Base-by-base conservation (phyloP, 2,329 filamentous ascomycete species). In the Parastagonospora nodorum region DNA sequence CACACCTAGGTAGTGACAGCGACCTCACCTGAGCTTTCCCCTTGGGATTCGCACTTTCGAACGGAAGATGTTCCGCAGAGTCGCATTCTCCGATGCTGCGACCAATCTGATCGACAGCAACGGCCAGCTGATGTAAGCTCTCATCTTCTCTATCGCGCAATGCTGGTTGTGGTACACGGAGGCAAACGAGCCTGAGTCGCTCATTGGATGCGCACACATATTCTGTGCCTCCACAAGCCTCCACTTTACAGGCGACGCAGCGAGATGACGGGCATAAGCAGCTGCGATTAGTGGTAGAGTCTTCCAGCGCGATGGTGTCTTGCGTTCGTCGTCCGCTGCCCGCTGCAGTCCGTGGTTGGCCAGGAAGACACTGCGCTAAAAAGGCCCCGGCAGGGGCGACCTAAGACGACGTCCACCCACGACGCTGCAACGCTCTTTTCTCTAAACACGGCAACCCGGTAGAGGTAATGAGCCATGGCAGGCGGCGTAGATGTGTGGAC, bases 191-290 rank as follows among this genome's bases (percentile, higher is more conserved):
- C 47, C 42, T 42, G 30, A 39, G 42, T 38, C 41, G 50, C 60
- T 58, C 58, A 68, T 69, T 71, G 67, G 66, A 14, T 27, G 30
- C 29, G 45, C 50, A 15, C 32, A 33, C 39, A 16, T 24, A 30
- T 53, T 40, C 48, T 48, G 48, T 37, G 44, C 45, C 30, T 33
- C 55, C 47, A 51, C 51, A 51, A 35, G 39, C 40, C 11, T 32
- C 51, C 45, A 51, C 51, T 14, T 31, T 49, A 42, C 27, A 41
- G 43, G 46, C 42, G 16, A 41, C 36, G 50, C 61, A 60, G 61
- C 57, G 59, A 70, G 60, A 72, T 69, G 66, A 70, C 59, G 58
- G 51, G 56, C 57, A 61, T 60, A 43, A 59, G 60, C 50, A 43
- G 48, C 38, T 42, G 36, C 35, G 38, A 45, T 60, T 47, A 67